Percentiles rank a stretch among this genome's conserved stretches.
phyloP scores from a whole-genome alignment of 2,329 filamentous ascomycete species.

The Dothiorella sarmentorum region DNA sequence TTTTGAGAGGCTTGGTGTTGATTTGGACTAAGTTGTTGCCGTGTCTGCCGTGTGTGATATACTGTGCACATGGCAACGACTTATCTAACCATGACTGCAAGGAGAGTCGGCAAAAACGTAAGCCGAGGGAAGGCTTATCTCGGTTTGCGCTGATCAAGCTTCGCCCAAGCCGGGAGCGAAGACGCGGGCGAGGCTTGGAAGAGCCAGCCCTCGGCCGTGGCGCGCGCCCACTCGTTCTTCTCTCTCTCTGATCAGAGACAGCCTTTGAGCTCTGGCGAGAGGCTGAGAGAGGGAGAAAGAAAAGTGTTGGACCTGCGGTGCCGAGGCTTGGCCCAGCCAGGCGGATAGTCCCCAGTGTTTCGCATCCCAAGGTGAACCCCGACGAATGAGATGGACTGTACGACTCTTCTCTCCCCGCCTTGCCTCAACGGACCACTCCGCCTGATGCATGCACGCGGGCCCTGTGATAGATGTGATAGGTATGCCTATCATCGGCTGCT shows the following conservation, averaged over 20 bases:
- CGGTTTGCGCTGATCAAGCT: slow-evolving; percentile 3
- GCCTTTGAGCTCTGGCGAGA: background rate
- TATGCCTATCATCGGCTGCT: slow-evolving; percentile 6
- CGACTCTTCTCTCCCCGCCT: slow-evolving; percentile 5
- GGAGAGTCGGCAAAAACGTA: no score
- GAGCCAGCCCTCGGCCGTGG: background rate
- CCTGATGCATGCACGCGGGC: slow-evolving; percentile 10
- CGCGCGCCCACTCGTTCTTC: background rate
- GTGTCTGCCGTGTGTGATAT: no score
- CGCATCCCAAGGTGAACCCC: background rate
- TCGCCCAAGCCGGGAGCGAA: background rate
- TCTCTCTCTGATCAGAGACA: background rate
- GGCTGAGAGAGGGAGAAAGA: background rate
- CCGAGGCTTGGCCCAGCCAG: background rate
- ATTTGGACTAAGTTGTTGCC: no score
- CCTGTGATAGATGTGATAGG: no score
- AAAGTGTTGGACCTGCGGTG: background rate
- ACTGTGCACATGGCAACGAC: no score
- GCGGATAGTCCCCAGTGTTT: background rate
- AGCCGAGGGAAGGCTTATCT: no score
- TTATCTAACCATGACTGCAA: no score
- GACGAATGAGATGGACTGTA: background rate
- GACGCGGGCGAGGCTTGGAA: slow-evolving; percentile 11
- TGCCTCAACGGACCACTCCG: slow-evolving; percentile 22
- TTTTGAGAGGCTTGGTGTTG: no score